phyloP scores from a whole-genome alignment of 495 filamentous ascomycete genomes.

The Pseudevernia furfuracea region DNA sequence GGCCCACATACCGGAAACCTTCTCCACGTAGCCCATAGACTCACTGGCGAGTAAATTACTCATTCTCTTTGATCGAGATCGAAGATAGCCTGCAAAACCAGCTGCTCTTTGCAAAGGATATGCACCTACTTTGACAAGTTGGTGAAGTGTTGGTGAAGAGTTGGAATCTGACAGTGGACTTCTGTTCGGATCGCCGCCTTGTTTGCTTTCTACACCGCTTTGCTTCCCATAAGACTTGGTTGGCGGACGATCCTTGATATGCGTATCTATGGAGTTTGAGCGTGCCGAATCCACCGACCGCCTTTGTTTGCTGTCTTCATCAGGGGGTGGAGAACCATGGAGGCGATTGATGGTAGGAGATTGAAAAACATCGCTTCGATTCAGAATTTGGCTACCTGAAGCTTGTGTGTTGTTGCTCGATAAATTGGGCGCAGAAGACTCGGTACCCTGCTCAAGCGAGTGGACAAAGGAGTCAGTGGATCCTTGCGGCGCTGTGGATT shows the following conservation, averaged over 20 bases:
- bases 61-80: conserved; percentile 68
- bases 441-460: conserved; percentile 60
- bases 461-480: conserved; percentile 73
- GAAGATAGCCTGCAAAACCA: conserved; percentile 75
- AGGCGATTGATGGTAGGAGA: conserved; percentile 61
- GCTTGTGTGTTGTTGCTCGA: conserved; percentile 65
- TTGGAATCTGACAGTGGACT: conserved; percentile 26
- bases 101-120: conserved; percentile 84
- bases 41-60: conserved; percentile 80
- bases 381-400: conserved; percentile 85
- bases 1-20: conserved; percentile 96
- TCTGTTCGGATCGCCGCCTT: conserved; percentile 1
- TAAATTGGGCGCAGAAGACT: conserved; percentile 61
- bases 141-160: conserved; percentile 57
- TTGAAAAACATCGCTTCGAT: conserved; percentile 79
- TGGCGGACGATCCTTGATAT: conserved; percentile 20
- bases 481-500: conserved; percentile 45
- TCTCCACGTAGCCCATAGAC: conserved; percentile 95
- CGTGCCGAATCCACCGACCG: conserved; percentile 40
- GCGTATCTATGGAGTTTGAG: conserved; percentile 18
- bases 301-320: conserved; percentile 29
- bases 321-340: conserved; percentile 31
- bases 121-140: conserved; percentile 62
- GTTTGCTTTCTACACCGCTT: conserved; percentile 8
- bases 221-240: conserved; percentile 16